phyloP scores from a whole-genome alignment of 495 filamentous ascomycete species.

The Bombardia bombarda region DNA sequence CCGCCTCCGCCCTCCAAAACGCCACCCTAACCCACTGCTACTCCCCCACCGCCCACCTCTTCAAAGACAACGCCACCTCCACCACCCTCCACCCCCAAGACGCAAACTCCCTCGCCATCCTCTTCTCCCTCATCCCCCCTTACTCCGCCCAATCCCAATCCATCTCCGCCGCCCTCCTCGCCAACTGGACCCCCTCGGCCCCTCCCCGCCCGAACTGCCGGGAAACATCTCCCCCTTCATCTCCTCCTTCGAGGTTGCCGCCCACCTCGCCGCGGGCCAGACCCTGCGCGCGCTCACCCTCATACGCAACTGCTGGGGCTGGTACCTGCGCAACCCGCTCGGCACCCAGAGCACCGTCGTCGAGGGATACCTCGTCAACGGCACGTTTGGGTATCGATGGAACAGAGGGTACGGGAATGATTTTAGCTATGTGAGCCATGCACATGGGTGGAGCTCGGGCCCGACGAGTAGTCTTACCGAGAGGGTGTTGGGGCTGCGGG shows the following conservation, averaged over 20 bases:
- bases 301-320: conserved; percentile 54
- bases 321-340: conserved; percentile 53
- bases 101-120: neutral
- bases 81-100: neutral
- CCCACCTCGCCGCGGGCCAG: conserved; percentile 46
- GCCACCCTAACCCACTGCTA: conserved; percentile 43
- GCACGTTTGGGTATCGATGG: conserved; percentile 50
- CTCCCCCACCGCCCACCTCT: conserved; percentile 44
- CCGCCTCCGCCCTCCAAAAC: conserved; percentile 30
- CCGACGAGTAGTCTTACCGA: conserved; percentile 51
- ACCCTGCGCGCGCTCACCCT: conserved; percentile 48
- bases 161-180: neutral
- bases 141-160: neutral
- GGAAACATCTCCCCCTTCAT: conserved; percentile 58
- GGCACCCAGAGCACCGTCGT: conserved; percentile 57
- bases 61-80: conserved; percentile 48
- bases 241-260: conserved; percentile 56
- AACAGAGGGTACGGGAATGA: conserved; percentile 42
- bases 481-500: conserved; percentile 47
- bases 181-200: neutral
- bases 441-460: conserved; percentile 54
- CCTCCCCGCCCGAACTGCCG: conserved; percentile 40
- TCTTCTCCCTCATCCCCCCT: neutral
- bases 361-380: conserved; percentile 53
- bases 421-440: conserved; percentile 47